A percentile compares a stretch with the other conserved stretches of the same genome.
Conservation (phyloP, 1,139 yeast genomes). For the Kodamaea plutei region DNA sequence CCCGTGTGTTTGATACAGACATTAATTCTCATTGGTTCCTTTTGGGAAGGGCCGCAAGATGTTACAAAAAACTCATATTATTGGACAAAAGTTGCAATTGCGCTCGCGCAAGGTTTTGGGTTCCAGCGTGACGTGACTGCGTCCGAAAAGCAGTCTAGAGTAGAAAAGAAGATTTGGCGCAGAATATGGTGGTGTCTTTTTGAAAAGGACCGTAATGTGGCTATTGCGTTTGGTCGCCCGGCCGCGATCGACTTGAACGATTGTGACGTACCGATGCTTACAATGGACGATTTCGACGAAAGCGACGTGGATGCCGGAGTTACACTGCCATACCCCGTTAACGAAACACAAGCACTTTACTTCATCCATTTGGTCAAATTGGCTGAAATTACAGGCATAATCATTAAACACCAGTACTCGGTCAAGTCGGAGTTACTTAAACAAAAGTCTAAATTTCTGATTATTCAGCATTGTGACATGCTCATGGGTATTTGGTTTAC, state of each 20-base stretch:
- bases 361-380: conserved; percentile 65
- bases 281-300: conserved; percentile 60
- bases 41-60: conserved; percentile 79
- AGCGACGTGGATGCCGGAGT: conserved; percentile 46
- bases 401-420: conserved; percentile 67
- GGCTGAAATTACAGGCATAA: conserved; percentile 71
- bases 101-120: conserved; percentile 77
- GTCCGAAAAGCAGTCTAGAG: conserved; percentile 25
- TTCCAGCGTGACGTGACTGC: conserved; percentile 54
- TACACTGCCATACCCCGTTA: conserved; percentile 43
- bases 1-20: conserved; percentile 66
- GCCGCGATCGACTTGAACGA: conserved; percentile 66
- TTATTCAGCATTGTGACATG: conserved; percentile 71
- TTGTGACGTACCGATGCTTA: conserved; percentile 74
- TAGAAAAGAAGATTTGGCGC: conserved; percentile 59
- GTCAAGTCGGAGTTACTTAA: conserved; percentile 60
- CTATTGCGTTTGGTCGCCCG: conserved; percentile 79
- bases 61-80: conserved; percentile 70
- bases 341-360: conserved; percentile 48
- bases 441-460: conserved; percentile 47
- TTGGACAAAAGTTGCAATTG: conserved; percentile 73
- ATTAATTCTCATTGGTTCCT: conserved; percentile 60
- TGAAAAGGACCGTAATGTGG: conserved; percentile 65
- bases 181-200: conserved; percentile 81
- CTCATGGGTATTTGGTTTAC: conserved; percentile 79